A percentile compares a stretch with the other conserved stretches of the same genome.
These are phyloP conservation scores for Cytidiella melzeri DNA, from an alignment of 768 basidiomycete species.

Conservation along the genomic window DNA sequence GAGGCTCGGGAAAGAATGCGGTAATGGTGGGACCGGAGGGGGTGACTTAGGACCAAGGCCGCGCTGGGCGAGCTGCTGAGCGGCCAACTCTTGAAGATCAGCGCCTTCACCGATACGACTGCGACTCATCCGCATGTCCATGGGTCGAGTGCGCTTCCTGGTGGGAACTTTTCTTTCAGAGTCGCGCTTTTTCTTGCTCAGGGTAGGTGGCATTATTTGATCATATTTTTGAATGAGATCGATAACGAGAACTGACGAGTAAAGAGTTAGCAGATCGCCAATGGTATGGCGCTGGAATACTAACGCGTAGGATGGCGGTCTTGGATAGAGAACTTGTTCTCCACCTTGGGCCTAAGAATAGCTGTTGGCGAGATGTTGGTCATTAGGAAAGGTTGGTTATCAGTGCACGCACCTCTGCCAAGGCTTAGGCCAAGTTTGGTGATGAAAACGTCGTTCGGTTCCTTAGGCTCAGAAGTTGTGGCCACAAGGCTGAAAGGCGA, in stretches of 20 bases:
- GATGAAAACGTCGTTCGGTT: conserved; percentile 72
- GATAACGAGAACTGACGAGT: conserved; percentile 63
- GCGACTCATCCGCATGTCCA: conserved; percentile 86
- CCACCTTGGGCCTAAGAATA: conserved; percentile 74
- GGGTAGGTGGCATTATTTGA: conserved; percentile 70
- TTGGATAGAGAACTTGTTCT: conserved; percentile 83
- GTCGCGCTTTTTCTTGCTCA: conserved; percentile 81
- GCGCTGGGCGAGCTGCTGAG: conserved; percentile 43
- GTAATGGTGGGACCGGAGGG: conserved; percentile 17
- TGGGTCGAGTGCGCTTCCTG: conserved; percentile 79
- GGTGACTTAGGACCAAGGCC: conserved; percentile 18
- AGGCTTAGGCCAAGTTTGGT: conserved; percentile 85
- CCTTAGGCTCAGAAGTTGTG: conserved; percentile 48
- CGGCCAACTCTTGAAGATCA: conserved; percentile 65
- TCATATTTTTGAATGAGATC: conserved; percentile 77
- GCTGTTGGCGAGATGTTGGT: conserved; percentile 34
- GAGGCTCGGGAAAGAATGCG: conserved; percentile 3
- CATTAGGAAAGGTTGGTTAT: not conserved
- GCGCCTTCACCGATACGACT: conserved; percentile 66
- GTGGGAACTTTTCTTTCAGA: conserved; percentile 79
- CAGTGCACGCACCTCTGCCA: conserved; percentile 62
- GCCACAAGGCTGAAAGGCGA: conserved; percentile 54
- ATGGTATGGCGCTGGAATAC: conserved; percentile 18
- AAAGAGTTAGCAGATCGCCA: not conserved
- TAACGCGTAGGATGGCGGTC: conserved; percentile 80